phyloP scores from a whole-genome alignment of 1,284 basidiomycete species.

The Phylloporus sp. region DNA sequence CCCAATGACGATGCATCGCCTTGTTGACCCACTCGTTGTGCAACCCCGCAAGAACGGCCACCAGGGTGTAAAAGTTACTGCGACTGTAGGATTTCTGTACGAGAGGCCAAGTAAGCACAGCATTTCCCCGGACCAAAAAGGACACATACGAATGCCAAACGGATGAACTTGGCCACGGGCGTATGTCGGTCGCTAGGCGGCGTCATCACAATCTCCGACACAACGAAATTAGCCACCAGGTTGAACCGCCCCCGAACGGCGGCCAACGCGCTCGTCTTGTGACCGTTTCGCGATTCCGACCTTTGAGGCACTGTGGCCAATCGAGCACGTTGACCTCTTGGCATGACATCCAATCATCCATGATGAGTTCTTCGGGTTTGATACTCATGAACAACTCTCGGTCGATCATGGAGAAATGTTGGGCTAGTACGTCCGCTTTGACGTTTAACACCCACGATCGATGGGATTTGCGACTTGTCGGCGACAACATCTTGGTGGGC shows the following conservation, averaged over 20 bases:
- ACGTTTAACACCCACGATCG: slow-evolving; percentile 70
- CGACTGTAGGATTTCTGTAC: slow-evolving; percentile 81
- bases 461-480: slow-evolving; percentile 46
- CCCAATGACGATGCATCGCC: slow-evolving; percentile 73
- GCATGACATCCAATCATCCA: slow-evolving; percentile 66
- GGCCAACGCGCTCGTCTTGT: slow-evolving; percentile 72
- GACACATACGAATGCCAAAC: slow-evolving; percentile 79
- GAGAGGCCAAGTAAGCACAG: slow-evolving; percentile 9
- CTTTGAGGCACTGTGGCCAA: slow-evolving; percentile 83
- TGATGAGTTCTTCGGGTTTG: slow-evolving; percentile 83
- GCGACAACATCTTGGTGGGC: slow-evolving; percentile 32
- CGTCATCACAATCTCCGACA: slow-evolving; percentile 78
- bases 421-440: slow-evolving; percentile 66
- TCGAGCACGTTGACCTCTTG: slow-evolving; percentile 76
- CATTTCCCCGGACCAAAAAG: background rate
- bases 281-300: slow-evolving; percentile 62
- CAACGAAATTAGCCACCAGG: slow-evolving; percentile 81
- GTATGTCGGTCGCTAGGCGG: slow-evolving; percentile 66
- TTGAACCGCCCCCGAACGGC: slow-evolving; percentile 89
- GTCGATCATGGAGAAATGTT: slow-evolving; percentile 88
- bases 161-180: slow-evolving; percentile 81
- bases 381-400: slow-evolving; percentile 83
- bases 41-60: slow-evolving; percentile 83
- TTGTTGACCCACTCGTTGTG: slow-evolving; percentile 72
- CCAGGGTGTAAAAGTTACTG: slow-evolving; percentile 81